Conservation (phyloP, 1,284 basidiomycete genomes). For the Boletus mariae region DNA sequence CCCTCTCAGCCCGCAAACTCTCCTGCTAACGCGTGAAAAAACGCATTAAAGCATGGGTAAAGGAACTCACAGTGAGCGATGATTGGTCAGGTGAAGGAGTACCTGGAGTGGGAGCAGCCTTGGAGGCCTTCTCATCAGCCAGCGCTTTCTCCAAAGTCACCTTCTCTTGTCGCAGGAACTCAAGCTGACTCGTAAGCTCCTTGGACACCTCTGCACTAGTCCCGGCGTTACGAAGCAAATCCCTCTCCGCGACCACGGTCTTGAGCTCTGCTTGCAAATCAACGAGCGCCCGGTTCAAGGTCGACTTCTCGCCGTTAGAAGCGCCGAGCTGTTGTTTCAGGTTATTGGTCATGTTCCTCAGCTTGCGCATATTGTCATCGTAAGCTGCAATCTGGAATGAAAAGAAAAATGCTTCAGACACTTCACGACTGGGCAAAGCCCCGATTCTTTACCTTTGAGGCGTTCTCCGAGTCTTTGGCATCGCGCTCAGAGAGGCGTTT, state of each 20-base stretch:
- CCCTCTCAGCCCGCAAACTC: constrained; percentile 55
- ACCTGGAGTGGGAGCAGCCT: constrained; percentile 18
- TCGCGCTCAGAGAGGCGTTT: constrained; percentile 39
- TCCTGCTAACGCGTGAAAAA: constrained; percentile 38
- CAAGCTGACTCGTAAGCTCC: constrained; percentile 37
- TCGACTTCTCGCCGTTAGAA: constrained; percentile 36
- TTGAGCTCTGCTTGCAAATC: constrained; percentile 35
- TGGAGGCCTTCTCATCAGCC: constrained; percentile 37
- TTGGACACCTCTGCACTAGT: constrained; percentile 21
- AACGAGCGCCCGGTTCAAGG: constrained; percentile 34
- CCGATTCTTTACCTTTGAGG: constrained; percentile 34
- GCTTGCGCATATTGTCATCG: constrained; percentile 32
- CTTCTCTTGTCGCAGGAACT: constrained; percentile 43
- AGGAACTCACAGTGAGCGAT: constrained; percentile 43
- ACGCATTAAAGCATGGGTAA: neutral
- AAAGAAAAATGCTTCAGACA: neutral
- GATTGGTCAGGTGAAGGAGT: constrained; percentile 36
- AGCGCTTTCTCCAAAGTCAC: constrained; percentile 39
- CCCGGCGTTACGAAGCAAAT: constrained; percentile 22
- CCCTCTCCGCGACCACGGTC: constrained; percentile 35
- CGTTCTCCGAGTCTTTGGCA: constrained; percentile 37
- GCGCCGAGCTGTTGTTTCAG: constrained; percentile 32
- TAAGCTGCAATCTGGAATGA: constrained; percentile 30
- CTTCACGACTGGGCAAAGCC: neutral
- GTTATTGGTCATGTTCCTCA: constrained; percentile 31